Conservation (phyloP, 2,329 filamentous ascomycete genomes). For the Fonsecaea pedrosoi region DNA sequence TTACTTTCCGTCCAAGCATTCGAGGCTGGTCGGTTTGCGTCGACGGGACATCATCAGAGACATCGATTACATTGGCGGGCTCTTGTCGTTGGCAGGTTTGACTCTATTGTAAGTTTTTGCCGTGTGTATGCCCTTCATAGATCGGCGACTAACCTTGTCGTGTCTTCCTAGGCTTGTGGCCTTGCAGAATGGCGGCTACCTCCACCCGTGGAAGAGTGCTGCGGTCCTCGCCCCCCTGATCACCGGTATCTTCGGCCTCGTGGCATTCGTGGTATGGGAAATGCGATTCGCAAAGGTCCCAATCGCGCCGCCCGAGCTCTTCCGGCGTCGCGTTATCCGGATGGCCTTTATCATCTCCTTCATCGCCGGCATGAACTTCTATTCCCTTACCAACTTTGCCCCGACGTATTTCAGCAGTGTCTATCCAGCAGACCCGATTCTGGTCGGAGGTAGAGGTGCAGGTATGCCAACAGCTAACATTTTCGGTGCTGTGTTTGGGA, state of each 20-base stretch:
- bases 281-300: conserved; percentile 22
- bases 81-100: conserved; percentile 24
- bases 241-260: conserved; percentile 18
- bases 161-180: conserved; percentile 24
- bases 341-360: not conserved
- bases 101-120: conserved; percentile 24
- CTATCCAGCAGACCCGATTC: conserved; percentile 30
- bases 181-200: conserved; percentile 28
- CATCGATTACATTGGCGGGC: conserved; percentile 28
- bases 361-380: conserved; percentile 35
- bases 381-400: conserved; percentile 33
- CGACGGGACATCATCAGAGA: conserved; percentile 13
- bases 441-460: conserved; percentile 18
- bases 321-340: conserved; percentile 46
- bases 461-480: too few species aligned
- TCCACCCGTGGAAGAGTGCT: conserved; percentile 28
- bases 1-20: conserved; percentile 25
- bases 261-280: conserved; percentile 26
- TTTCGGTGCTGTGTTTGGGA: too few species aligned
- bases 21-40: conserved; percentile 6
- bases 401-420: conserved; percentile 25
- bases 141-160: not conserved
- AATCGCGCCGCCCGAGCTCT: conserved; percentile 28
- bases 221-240: conserved; percentile 24
- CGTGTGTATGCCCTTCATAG: not conserved